Evolutionary conservation across 169 alveolate genomes (phyloP).

Genomic region (Perkinsus olseni): DNA sequence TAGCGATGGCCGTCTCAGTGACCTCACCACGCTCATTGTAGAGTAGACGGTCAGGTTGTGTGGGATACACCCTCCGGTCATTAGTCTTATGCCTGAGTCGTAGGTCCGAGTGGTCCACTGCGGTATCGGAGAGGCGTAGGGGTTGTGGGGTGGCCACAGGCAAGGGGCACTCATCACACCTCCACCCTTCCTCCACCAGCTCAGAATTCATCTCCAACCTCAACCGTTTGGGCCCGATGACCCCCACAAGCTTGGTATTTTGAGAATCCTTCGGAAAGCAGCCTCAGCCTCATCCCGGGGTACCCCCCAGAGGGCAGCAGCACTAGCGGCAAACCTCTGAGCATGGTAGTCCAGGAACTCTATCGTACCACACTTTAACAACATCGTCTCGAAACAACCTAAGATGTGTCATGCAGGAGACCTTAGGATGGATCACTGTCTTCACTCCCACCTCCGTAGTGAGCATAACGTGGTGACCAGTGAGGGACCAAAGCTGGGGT

Average conservation of each 20-base stretch:
- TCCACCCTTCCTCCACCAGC: not conserved
- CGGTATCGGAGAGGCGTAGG: not conserved
- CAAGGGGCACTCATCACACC: not conserved
- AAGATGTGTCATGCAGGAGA: not conserved
- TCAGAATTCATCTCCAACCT: not conserved
- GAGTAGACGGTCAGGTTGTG: not conserved
- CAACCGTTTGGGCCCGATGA: not conserved
- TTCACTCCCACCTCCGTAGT: not conserved
- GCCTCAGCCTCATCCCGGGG: not conserved
- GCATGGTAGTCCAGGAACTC: not conserved
- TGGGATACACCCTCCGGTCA: not conserved
- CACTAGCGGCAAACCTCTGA: not conserved
- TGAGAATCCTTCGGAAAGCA: not conserved
- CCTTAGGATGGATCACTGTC: not conserved
- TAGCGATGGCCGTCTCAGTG: not conserved
- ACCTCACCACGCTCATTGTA: slow-evolving; percentile 4
- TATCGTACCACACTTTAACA: not conserved
- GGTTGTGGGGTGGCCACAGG: not conserved
- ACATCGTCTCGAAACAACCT: not conserved
- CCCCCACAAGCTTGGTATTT: not conserved
- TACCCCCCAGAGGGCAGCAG: not conserved
- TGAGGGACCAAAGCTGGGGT: not conserved
- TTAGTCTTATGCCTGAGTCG: not conserved
- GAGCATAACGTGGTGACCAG: not conserved
- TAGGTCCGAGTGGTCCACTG: not conserved